Conservation (phyloP, 257 asterid species). For the Solanum tacnaense region DNA sequence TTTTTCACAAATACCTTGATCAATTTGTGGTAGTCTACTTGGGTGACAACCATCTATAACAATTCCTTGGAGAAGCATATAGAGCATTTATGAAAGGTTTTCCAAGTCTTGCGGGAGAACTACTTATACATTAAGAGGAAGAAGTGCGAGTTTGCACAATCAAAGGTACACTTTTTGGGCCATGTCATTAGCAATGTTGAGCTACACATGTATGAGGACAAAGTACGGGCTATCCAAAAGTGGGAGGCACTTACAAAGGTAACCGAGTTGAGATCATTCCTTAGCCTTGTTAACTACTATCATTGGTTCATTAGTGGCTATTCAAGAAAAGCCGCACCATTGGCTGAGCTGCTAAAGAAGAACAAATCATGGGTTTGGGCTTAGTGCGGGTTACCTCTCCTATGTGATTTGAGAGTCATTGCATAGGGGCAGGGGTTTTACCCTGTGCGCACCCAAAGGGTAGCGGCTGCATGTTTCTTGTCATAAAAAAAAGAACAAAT, state of each 20-base stretch:
- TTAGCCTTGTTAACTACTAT: not conserved
- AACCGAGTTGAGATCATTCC: not conserved
- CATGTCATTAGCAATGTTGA: not conserved
- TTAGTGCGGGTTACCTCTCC: no score
- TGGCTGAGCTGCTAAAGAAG: not conserved
- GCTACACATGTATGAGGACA: not conserved
- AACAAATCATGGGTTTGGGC: not conserved
- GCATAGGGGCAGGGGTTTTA: no score
- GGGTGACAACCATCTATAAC: not conserved
- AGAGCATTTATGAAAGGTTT: not conserved
- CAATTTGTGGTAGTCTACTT: not conserved
- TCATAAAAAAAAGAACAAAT: no score
- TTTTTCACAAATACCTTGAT: not conserved
- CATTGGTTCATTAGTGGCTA: not conserved
- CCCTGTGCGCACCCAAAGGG: no score
- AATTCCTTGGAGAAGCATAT: not conserved
- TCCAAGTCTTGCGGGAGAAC: not conserved
- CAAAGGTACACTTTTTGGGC: not conserved
- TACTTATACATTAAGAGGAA: not conserved
- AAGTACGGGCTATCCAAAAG: not conserved
- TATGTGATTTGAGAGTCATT: no score
- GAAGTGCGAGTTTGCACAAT: not conserved
- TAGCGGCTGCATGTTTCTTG: no score
- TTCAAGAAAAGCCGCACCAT: not conserved
- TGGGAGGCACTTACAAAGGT: not conserved